phyloP scores from a whole-genome alignment of 352 stramenopile species.

The Globisporangium polare region DNA sequence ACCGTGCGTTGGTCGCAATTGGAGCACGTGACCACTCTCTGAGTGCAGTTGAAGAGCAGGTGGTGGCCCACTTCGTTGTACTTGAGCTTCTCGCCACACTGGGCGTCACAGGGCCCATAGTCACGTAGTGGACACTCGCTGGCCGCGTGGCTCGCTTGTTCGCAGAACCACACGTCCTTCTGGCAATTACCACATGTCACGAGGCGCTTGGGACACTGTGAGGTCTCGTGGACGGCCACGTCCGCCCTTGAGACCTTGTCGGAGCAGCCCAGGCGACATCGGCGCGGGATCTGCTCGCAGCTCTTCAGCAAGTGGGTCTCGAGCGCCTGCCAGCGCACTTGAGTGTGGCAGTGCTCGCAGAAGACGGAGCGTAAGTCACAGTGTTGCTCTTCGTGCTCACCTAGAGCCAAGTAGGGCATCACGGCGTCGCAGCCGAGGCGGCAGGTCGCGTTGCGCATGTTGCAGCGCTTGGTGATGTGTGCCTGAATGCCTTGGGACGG shows the following conservation, averaged over 20 bases:
- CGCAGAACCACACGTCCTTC: slow-evolving; percentile 37
- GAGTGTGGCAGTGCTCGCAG: slow-evolving; percentile 52
- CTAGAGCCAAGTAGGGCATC: slow-evolving; percentile 37
- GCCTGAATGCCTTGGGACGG: slow-evolving; percentile 23
- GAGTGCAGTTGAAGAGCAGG: slow-evolving; percentile 44
- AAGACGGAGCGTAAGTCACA: slow-evolving; percentile 41
- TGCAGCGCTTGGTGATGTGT: slow-evolving; percentile 60
- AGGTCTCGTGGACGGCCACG: slow-evolving; percentile 30
- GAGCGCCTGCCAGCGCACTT: slow-evolving; percentile 25
- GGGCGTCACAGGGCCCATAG: slow-evolving; percentile 40
- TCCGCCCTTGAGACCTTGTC: slow-evolving; percentile 24
- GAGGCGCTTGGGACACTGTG: slow-evolving; percentile 56
- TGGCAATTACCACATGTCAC: slow-evolving; percentile 49
- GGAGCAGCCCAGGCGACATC: slow-evolving; percentile 49
- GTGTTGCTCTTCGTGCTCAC: slow-evolving; percentile 45
- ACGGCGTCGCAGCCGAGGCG: slow-evolving; percentile 54
- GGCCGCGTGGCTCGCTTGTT: slow-evolving; percentile 32
- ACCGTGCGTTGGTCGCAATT: slow-evolving; percentile 38
- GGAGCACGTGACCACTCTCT: slow-evolving; percentile 44
- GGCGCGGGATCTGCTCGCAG: slow-evolving; percentile 36
- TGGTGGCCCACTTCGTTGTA: slow-evolving; percentile 60
- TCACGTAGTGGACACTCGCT: slow-evolving; percentile 53
- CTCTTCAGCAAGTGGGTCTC: slow-evolving; percentile 27
- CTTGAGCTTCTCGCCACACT: slow-evolving; percentile 38
- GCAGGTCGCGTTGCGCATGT: slow-evolving; percentile 50